Evolutionary conservation across 2,329 filamentous ascomycete genomes (phyloP), one percentile per base, ranked within the genome.

Genomic region (Chaetomium olivaceum): DNA sequence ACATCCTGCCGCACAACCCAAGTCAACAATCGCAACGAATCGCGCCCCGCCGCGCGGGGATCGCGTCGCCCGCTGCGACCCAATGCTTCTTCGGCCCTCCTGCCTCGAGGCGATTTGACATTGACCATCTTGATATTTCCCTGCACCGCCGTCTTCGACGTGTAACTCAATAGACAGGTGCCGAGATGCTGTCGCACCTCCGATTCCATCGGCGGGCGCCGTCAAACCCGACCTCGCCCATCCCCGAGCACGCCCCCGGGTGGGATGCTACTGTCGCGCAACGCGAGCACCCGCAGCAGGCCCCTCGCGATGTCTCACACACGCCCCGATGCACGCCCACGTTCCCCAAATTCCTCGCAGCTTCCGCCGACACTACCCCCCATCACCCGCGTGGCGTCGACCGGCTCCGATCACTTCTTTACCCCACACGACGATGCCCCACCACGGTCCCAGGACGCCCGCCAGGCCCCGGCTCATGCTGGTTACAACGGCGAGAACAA

Each of bases 171-270:
- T 23, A 43, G 25, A 23, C 25, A 14, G 27, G 5, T 31, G 9
- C 9, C 21, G 63, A 59, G 11, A 72, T 72, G 71, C 59, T 72
- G 67, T 70, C 70, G 54, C 71, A 73, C 75, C 79, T 87, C 57
- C 83, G 84, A 72, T 86, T 87, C 76, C 85, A 87, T 72, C 82
- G 85, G 71, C 82, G 84, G 72, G 83, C 79, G 57, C 80, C 81
- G 70, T 86, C 84, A 63, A 85, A 82, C 76, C 84, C 85, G 67
- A 79, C 81, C 27, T 86, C 85, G 39, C 84, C 85, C 5, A 73
- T 80, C 29, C 78, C 80, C 61, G 83, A 86, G 64, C 81, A 80
- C 64, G 61, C 69, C 58, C 73, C 73, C 51, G 73, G 78, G 48
- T 81, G 80, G 75, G 78, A 80, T 51, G 61, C 76, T 50, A 60